These are phyloP conservation scores for Ogataea paraovalis DNA, from an alignment of 805 yeast genomes.

Conservation along the genomic window DNA sequence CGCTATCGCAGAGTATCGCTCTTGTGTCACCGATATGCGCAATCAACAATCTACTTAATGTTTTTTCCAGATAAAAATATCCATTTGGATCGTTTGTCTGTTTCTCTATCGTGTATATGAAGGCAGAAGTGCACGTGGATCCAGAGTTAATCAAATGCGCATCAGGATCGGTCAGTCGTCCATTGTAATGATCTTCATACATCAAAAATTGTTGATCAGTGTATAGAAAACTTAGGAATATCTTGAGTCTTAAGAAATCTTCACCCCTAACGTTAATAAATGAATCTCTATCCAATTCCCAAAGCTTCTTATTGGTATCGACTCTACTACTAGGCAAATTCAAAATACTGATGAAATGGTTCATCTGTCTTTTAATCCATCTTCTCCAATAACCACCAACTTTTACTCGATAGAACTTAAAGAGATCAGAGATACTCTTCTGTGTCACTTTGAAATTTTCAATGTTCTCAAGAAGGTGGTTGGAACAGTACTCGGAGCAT, in stretches of 20 bases:
- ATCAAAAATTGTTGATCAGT: slow-evolving; percentile 60
- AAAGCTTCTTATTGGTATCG: slow-evolving; percentile 2
- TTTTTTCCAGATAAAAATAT: slow-evolving; percentile 61
- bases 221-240: slow-evolving; percentile 60
- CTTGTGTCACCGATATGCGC: slow-evolving; percentile 94
- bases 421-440: slow-evolving; percentile 36
- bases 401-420: slow-evolving; percentile 49
- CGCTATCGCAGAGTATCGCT: slow-evolving; percentile 76
- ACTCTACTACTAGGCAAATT: slow-evolving; percentile 11
- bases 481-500: slow-evolving; percentile 59
- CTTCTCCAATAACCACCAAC: slow-evolving; percentile 87
- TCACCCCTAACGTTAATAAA: slow-evolving; percentile 18
- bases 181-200: slow-evolving; percentile 25
- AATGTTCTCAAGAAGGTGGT: slow-evolving; percentile 48
- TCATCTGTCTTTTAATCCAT: slow-evolving; percentile 47
- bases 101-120: slow-evolving; percentile 30
- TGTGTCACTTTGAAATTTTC: slow-evolving; percentile 42
- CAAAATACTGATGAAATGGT: slow-evolving; percentile 21
- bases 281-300: slow-evolving; percentile 10
- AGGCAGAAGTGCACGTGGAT: slow-evolving; percentile 34
- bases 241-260: slow-evolving; percentile 58
- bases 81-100: slow-evolving; percentile 24
- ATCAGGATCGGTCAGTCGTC: slow-evolving; percentile 3
- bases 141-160: slow-evolving; percentile 28
- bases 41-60: slow-evolving; percentile 63